Evolutionary conservation across 495 filamentous ascomycete species (phyloP), one percentile per base, ranked within the genome.

Genomic region (Chaetomium cochliodes): DNA sequence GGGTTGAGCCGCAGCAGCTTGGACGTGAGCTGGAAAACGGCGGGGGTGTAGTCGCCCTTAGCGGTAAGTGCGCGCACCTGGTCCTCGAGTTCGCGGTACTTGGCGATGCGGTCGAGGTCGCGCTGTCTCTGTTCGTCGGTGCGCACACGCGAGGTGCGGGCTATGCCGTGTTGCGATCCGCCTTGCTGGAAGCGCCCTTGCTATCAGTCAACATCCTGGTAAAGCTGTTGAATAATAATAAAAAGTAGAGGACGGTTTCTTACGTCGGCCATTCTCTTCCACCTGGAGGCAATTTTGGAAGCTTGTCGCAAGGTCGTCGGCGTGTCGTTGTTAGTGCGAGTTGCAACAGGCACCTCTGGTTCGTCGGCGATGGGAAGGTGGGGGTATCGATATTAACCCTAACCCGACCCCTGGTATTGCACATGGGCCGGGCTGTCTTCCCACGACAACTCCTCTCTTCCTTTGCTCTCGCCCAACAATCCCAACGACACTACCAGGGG

Each of bases 1-100:
- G 94, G 96, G 78, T 99, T 99, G 69, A 85, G 84, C 41, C 82
- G 86, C 58, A 99, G 82, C 58, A 99, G 85, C 60, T 87, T 86
- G 20, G 92, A 88, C 37, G 91, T 96, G 65, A 92, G 83, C 60
- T 85, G 78, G 69, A 97, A 83, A 25, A 88, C 85, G 56, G 88
- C 83, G 49, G 78, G 66, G 44, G 85, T 85, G 79, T 87, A 91
- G 69, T 88, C 82, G 83, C 88, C 67, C 5, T 69, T 51, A 2
- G 66, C 52, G 33, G 90, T 88, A 78, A 84, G 85, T 6, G 77
- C 67, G 26, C 86, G 84, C 18, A 96, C 85, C 13, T 81, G 72
- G 44, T 83, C 81, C 60, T 92, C 89, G 23, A 97, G 80, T 5
- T 84, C 78, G 65, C 84, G 84, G 78, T 98, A 98, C 63, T 88